Conservation (phyloP, 2,329 filamentous ascomycete genomes). For the Arachnomyces sp. region DNA sequence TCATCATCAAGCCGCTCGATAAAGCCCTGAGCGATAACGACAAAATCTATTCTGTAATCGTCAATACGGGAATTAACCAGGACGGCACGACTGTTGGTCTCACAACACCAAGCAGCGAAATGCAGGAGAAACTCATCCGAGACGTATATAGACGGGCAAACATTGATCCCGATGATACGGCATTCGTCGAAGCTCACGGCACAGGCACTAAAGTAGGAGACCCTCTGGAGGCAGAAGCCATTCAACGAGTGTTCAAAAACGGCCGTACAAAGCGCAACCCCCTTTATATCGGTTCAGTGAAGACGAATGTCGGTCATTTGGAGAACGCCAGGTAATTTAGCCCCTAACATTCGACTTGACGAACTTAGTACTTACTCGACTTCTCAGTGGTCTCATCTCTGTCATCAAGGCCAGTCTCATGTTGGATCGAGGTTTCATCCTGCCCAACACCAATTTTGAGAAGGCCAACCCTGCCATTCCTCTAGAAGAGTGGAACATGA, state of each 20-base stretch:
- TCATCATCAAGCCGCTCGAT: slow-evolving; percentile 27
- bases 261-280: slow-evolving; percentile 1
- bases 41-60: slow-evolving; percentile 28
- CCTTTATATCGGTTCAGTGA: slow-evolving; percentile 17
- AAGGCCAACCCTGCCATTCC: slow-evolving; percentile 30
- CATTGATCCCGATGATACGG: slow-evolving; percentile 19
- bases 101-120: slow-evolving; percentile 24
- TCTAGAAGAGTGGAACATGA: slow-evolving; percentile 29
- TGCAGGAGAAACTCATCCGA: slow-evolving; percentile 29
- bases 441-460: slow-evolving; percentile 36
- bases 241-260: slow-evolving; percentile 29
- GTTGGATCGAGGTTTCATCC: slow-evolving; percentile 37
- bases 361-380: too few species aligned
- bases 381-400: slow-evolving; percentile 31
- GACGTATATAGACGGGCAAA: slow-evolving; percentile 25
- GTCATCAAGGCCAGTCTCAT: slow-evolving; percentile 37
- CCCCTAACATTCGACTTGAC: too few species aligned
- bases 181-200: slow-evolving; percentile 44
- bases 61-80: slow-evolving; percentile 26
- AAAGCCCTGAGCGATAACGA: slow-evolving; percentile 28
- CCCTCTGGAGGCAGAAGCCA: slow-evolving; percentile 44
- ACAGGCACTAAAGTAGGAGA: slow-evolving; percentile 49
- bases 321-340: slow-evolving; percentile 27
- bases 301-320: slow-evolving; percentile 17
- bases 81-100: slow-evolving; percentile 26